phyloP scores from a whole-genome alignment of 257 asterid genomes.

The Primulina tabacum region DNA sequence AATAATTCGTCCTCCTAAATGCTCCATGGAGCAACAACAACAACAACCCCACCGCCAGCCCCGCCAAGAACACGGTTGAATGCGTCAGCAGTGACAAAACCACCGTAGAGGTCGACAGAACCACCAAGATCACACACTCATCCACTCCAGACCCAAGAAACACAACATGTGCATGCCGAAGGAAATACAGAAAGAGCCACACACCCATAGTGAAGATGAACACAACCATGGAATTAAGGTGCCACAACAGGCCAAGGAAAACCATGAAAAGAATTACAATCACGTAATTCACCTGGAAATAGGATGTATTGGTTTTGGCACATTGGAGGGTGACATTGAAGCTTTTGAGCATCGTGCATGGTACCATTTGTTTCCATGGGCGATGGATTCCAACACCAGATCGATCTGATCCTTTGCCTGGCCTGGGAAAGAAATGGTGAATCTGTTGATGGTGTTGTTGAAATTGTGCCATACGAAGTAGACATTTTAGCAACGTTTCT shows the following conservation, averaged over 20 bases:
- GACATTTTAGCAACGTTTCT: conserved; percentile 3
- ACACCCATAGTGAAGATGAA: conserved; percentile 26
- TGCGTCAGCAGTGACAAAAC: conserved; percentile 29
- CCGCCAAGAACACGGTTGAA: conserved; percentile 28
- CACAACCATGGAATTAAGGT: conserved; percentile 36
- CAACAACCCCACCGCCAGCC: conserved; percentile 23
- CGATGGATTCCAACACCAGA: conserved; percentile 35
- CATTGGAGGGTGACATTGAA: conserved; percentile 31
- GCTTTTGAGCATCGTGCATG: conserved; percentile 33
- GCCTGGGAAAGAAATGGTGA: conserved; percentile 15
- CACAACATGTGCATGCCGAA: conserved; percentile 33
- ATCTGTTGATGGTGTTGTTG: conserved; percentile 25
- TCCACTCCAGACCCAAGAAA: conserved; percentile 34
- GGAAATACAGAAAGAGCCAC: conserved; percentile 45
- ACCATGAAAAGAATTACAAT: conserved; percentile 32
- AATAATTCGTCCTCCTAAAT: conserved; percentile 32
- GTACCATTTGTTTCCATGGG: conserved; percentile 42
- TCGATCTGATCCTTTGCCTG: conserved; percentile 23
- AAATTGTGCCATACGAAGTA: conserved; percentile 36
- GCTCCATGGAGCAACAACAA: conserved; percentile 33
- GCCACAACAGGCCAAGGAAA: conserved; percentile 34
- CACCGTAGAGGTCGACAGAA: conserved; percentile 33
- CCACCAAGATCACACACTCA: conserved; percentile 30
- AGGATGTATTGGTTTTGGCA: conserved; percentile 29
- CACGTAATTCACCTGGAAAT: conserved; percentile 43